A percentile compares a stretch with the other conserved stretches of the same genome.
These are phyloP conservation scores for Boletus sp. DNA, from an alignment of 1,284 basidiomycete genomes.

Conservation along the genomic window DNA sequence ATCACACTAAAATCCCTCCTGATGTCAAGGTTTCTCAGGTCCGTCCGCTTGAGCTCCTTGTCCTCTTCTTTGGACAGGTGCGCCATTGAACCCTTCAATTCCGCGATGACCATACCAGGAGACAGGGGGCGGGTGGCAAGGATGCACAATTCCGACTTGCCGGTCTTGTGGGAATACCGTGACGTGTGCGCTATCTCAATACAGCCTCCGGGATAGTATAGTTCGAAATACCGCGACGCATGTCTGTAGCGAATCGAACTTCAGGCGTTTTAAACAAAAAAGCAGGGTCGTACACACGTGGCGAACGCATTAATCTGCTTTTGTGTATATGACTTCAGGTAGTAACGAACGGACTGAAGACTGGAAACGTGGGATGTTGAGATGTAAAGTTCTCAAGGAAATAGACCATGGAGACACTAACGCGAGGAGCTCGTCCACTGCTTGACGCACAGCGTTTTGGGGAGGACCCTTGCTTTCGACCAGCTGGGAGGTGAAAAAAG, in stretches of 20 bases:
- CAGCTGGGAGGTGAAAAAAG: constrained; percentile 41
- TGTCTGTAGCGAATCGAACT: constrained; percentile 49
- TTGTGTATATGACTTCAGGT: constrained; percentile 66
- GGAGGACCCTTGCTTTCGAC: constrained; percentile 52
- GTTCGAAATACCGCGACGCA: constrained; percentile 80
- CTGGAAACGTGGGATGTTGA: constrained; percentile 38
- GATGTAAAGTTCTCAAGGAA: constrained; percentile 8
- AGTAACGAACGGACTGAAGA: constrained; percentile 67
- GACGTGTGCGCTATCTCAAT: constrained; percentile 87
- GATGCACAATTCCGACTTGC: constrained; percentile 87
- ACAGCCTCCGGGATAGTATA: constrained; percentile 75
- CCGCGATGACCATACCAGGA: constrained; percentile 69
- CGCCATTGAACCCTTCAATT: constrained; percentile 85
- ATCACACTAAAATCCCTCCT: constrained; percentile 89
- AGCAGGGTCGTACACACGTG: constrained; percentile 57
- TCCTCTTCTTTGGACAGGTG: constrained; percentile 80
- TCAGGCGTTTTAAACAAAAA: constrained; percentile 26
- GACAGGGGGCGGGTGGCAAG: constrained; percentile 74
- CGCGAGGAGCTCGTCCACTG: constrained; percentile 71
- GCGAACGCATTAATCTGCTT: constrained; percentile 84
- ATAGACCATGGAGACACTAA: constrained; percentile 39
- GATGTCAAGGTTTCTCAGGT: constrained; percentile 65
- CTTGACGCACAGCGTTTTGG: constrained; percentile 54
- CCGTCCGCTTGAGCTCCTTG: constrained; percentile 72
- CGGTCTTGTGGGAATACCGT: constrained; percentile 78